Percentiles rank a stretch among this genome's conserved stretches.
phyloP scores from a whole-genome alignment of 352 stramenopile genomes.

The Hyaloperonospora brassicae region DNA sequence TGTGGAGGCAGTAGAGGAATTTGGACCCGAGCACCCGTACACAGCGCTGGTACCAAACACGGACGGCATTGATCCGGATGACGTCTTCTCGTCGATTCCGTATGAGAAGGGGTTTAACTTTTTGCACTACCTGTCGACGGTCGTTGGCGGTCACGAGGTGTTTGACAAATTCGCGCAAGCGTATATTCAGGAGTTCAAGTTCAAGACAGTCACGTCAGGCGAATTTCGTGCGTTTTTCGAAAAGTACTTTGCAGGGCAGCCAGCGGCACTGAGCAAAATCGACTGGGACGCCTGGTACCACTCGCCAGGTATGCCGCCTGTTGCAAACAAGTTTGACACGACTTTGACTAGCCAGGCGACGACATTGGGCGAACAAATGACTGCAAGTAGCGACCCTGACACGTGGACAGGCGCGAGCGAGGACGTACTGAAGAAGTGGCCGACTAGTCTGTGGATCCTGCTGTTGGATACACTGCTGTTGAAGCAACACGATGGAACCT shows the following conservation, averaged over 20 bases:
- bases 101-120: conserved; percentile 94
- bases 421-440: conserved; percentile 33
- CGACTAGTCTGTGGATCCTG: conserved; percentile 45
- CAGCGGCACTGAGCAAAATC: conserved; percentile 47
- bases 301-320: conserved; percentile 79
- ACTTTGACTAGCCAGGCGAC: conserved; percentile 53
- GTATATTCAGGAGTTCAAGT: conserved; percentile 88
- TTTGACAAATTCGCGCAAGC: conserved; percentile 86
- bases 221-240: conserved; percentile 73
- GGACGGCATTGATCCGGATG: conserved; percentile 91
- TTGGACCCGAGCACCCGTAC: conserved; percentile 66
- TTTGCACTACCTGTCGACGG: conserved; percentile 67
- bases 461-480: conserved; percentile 52
- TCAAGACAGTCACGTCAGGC: conserved; percentile 76
- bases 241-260: conserved; percentile 60
- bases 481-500: conserved; percentile 23
- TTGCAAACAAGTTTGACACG: conserved; percentile 84
- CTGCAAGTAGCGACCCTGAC: conserved; percentile 14
- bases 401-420: conserved; percentile 28
- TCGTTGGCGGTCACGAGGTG: conserved; percentile 38
- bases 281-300: conserved; percentile 93
- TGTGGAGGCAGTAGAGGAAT: conserved; percentile 35
- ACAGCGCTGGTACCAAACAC: conserved; percentile 84
- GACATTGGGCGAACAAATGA: conserved; percentile 34
- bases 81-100: conserved; percentile 90